These are phyloP conservation scores for Didymella glomerata DNA, from an alignment of 2,329 filamentous ascomycete genomes.

Conservation along the genomic window DNA sequence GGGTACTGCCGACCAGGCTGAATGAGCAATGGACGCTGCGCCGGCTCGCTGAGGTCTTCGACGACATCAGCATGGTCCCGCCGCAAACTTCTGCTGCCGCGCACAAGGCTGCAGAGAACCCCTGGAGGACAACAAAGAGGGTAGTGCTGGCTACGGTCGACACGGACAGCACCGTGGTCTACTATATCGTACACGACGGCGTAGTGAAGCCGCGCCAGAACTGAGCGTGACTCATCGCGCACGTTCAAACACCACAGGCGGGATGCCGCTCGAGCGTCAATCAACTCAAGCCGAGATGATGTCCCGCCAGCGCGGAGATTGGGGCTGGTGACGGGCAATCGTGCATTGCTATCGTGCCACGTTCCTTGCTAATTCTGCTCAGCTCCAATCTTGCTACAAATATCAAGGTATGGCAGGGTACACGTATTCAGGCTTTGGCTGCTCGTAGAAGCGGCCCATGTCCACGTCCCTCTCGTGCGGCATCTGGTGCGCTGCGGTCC, in stretches of 20 bases:
- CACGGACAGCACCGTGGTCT: constrained; percentile 83
- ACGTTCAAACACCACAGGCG: not conserved
- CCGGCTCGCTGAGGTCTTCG: constrained; percentile 74
- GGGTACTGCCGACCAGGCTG: constrained; percentile 78
- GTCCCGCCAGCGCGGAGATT: not conserved
- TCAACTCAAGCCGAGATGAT: not conserved
- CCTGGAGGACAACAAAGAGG: constrained; percentile 66
- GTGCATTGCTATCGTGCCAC: constrained; percentile 6
- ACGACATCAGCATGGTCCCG: constrained; percentile 59
- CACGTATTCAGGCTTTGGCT: constrained; percentile 48
- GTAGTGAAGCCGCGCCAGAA: constrained; percentile 87
- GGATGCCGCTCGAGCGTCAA: not conserved
- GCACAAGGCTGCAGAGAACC: constrained; percentile 34
- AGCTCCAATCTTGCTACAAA: constrained; percentile 12
- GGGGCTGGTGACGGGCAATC: constrained; percentile 15
- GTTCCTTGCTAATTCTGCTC: constrained; percentile 19
- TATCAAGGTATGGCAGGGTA: constrained; percentile 41
- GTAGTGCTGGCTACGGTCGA: constrained; percentile 78
- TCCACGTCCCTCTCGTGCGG: constrained; percentile 51
- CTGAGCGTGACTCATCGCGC: constrained; percentile 50
- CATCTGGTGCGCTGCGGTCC: constrained; percentile 64
- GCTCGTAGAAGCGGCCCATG: constrained; percentile 55
- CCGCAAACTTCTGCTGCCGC: constrained; percentile 30
- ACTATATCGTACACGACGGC: constrained; percentile 87
- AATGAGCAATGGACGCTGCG: constrained; percentile 75